Conservation (phyloP, 2,329 filamentous ascomycete species). For the Aspergillus tamarii region DNA sequence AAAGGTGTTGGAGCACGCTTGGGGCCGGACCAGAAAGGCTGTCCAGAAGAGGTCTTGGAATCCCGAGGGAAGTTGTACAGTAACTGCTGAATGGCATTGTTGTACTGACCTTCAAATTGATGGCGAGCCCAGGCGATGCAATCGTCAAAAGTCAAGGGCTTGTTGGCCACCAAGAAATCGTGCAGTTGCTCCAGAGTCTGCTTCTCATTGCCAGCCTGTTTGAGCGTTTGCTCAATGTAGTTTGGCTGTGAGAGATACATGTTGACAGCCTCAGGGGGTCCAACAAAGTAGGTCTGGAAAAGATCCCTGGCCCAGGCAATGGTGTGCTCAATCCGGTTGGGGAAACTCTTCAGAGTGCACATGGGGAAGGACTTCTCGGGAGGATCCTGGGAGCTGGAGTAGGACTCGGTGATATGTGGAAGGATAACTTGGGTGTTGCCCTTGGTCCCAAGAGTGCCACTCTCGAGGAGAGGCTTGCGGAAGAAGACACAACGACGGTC, state of each 20-base stretch:
- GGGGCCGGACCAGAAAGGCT: slow-evolving; percentile 96
- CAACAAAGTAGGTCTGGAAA: slow-evolving; percentile 92
- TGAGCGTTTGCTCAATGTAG: slow-evolving; percentile 83
- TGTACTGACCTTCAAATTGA: slow-evolving; percentile 95
- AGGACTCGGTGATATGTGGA: slow-evolving; percentile 89
- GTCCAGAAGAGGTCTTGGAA: slow-evolving; percentile 81
- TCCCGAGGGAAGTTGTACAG: slow-evolving; percentile 98
- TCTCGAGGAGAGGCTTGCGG: slow-evolving; percentile 94
- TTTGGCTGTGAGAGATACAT: slow-evolving; percentile 89
- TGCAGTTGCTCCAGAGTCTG: slow-evolving; percentile 87
- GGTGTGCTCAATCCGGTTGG: slow-evolving; percentile 97
- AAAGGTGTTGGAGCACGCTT: slow-evolving; percentile 93
- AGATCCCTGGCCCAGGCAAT: slow-evolving; percentile 97
- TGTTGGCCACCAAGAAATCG: slow-evolving; percentile 88
- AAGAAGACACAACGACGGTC: slow-evolving; percentile 97
- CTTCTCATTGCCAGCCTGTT: slow-evolving; percentile 94
- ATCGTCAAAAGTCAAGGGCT: slow-evolving; percentile 90
- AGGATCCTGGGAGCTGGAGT: slow-evolving; percentile 94
- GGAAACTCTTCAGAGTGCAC: slow-evolving; percentile 96
- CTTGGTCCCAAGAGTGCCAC: slow-evolving; percentile 97
- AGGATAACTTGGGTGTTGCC: slow-evolving; percentile 97
- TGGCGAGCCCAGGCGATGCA: slow-evolving; percentile 94
- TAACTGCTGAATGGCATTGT: slow-evolving; percentile 93
- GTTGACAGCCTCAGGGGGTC: slow-evolving; percentile 91
- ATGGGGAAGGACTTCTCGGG: slow-evolving; percentile 99